Evolutionary conservation across 2,329 filamentous ascomycete genomes (phyloP).

Genomic region (Beauveria scarabaeidicola): DNA sequence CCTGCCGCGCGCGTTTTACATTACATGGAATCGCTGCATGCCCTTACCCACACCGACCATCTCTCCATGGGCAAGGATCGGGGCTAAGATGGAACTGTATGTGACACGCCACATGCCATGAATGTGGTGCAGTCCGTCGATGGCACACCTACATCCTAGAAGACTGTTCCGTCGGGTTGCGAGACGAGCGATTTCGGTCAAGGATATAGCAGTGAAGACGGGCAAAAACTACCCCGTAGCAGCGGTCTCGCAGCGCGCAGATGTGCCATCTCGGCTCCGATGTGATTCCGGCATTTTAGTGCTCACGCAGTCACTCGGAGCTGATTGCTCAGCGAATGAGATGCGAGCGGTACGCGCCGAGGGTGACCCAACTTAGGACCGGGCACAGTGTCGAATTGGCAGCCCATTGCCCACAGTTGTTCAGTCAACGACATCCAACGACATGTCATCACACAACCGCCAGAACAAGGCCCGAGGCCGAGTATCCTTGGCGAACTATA

Average conservation of each 20-base stretch:
- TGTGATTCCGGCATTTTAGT: slow-evolving; percentile 6
- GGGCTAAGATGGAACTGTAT: neutral
- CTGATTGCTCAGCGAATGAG: neutral
- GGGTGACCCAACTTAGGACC: neutral
- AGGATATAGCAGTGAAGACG: neutral
- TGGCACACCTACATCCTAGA: neutral
- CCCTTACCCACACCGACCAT: neutral
- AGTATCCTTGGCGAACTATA: neutral
- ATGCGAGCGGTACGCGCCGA: slow-evolving; percentile 5
- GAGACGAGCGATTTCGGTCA: neutral
- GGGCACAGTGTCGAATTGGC: neutral
- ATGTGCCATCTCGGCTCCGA: neutral
- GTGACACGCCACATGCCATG: neutral
- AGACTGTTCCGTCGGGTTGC: neutral
- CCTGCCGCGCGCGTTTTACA: neutral
- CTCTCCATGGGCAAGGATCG: neutral
- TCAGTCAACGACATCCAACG: neutral
- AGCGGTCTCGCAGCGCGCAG: neutral
- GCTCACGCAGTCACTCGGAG: neutral
- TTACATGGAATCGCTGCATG: neutral
- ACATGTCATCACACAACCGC: neutral
- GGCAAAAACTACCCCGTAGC: neutral
- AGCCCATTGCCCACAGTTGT: neutral
- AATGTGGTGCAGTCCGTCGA: neutral
- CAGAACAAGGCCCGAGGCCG: neutral